Evolutionary conservation across 148 eudicot genomes (phyloP), one percentile per base, ranked within the genome.

Genomic region (Dysphania ambrosioides): DNA sequence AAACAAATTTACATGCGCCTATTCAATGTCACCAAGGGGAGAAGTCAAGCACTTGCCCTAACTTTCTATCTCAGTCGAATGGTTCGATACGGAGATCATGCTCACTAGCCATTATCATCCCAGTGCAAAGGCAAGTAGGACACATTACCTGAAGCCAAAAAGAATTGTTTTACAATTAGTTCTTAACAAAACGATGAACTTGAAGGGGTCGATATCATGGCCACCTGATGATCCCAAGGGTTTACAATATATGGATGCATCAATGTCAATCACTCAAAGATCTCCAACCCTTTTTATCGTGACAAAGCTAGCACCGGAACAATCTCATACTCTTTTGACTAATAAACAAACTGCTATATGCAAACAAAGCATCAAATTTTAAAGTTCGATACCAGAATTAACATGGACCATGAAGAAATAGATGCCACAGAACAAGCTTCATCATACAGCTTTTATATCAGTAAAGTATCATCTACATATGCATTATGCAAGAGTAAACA

Each of bases 101-200:
- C 75, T 92, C 95, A 32, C 97, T 92, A 57, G 95, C 97, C 97
- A 92, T 92, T 26, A 80, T 78, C 97, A 92, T 88, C 75, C 97
- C 97, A 8, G 97, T 92, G 91, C 97, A 92, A 29, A 90, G 87
- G 78, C 97, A 92, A 27, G 95, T 90, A 4, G 97, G 97, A 80
- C 97, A 92, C 97, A 92, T 92, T 27, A 92, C 97, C 97, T 92
- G 76, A 66, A 61, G 35, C 26, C 58, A 60, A 49, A 55, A 29
- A 0, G 31, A 31, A 66, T 24, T 15, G 47, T 15, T 70, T 65
- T 41, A 16, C 36, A 38, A 34, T 76, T 57, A 58, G 11, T 68
- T 41, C 38, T 19, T 31, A 64, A 38, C 32, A 69, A 49, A 74
- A 5, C 6, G 26, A 19, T 23, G 27, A 12, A 60, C 31, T 32